Conservation (phyloP, 441 rosid species). For the Mallotus japonicus region DNA sequence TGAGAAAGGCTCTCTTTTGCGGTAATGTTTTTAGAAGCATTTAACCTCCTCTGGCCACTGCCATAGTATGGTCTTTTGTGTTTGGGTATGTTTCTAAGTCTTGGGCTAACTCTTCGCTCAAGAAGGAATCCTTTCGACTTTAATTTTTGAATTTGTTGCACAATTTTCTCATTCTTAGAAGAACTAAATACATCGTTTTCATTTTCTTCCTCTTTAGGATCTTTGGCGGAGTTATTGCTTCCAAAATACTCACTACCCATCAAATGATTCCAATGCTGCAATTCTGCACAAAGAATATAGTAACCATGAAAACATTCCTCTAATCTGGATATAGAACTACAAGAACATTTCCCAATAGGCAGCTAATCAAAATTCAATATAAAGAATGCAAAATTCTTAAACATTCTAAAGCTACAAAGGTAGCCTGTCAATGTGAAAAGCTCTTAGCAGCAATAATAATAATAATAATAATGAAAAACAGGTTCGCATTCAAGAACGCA, state of each 20-base stretch:
- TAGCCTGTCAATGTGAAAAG: no score
- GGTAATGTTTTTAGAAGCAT: slow-evolving; percentile 5
- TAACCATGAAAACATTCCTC: neutral
- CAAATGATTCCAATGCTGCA: slow-evolving; percentile 7
- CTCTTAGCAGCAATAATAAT: no score
- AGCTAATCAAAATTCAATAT: neutral
- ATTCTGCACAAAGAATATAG: slow-evolving; percentile 9
- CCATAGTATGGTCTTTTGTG: slow-evolving; percentile 23
- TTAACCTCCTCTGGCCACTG: neutral
- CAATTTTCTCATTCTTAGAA: slow-evolving; percentile 3
- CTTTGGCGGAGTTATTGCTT: slow-evolving; percentile 5
- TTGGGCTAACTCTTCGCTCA: slow-evolving; percentile 21
- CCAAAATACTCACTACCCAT: slow-evolving; percentile 13
- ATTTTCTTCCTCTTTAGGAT: slow-evolving; percentile 14
- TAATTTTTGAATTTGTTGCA: slow-evolving; percentile 6
- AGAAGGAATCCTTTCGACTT: slow-evolving; percentile 7
- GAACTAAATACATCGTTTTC: neutral
- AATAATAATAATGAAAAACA: no score
- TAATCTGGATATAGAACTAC: neutral
- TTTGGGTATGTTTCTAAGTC: slow-evolving; percentile 11
- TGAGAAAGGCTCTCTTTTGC: neutral
- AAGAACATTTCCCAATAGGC: neutral
- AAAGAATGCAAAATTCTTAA: neutral
- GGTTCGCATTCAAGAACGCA: no score
- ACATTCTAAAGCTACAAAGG: no score